phyloP scores from a whole-genome alignment of 768 basidiomycete species.

The Chalciporus pseudorubinellus region DNA sequence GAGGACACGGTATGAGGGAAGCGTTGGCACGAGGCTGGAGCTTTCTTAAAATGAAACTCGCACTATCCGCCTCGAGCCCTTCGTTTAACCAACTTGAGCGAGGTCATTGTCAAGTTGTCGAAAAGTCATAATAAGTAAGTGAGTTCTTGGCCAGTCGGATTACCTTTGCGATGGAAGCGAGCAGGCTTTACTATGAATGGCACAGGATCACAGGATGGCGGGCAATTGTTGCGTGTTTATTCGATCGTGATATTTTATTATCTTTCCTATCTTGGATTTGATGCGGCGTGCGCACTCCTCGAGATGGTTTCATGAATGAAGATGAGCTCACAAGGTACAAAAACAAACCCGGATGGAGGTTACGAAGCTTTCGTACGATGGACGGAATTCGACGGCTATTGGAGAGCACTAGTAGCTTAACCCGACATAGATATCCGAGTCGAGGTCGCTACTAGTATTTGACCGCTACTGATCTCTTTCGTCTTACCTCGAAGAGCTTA shows the following conservation, averaged over 20 bases:
- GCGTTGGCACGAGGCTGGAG: neutral
- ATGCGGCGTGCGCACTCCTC: neutral
- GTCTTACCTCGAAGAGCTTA: neutral
- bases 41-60: neutral
- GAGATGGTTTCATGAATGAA: neutral
- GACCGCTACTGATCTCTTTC: too few species aligned
- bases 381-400: neutral
- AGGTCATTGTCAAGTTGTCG: neutral
- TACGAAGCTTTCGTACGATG: too few species aligned
- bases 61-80: neutral
- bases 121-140: neutral
- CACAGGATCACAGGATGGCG: neutral
- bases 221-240: too few species aligned
- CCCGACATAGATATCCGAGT: neutral
- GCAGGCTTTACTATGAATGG: neutral
- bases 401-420: neutral
- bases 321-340: neutral
- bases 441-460: too few species aligned
- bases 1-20: neutral
- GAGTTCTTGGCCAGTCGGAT: neutral
- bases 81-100: neutral
- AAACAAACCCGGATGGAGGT: neutral
- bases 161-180: neutral
- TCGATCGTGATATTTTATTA: neutral
- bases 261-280: neutral